A percentile compares a stretch with the other conserved stretches of the same genome.
Conservation (phyloP, 805 yeast genomes). For the Ogataea henricii region DNA sequence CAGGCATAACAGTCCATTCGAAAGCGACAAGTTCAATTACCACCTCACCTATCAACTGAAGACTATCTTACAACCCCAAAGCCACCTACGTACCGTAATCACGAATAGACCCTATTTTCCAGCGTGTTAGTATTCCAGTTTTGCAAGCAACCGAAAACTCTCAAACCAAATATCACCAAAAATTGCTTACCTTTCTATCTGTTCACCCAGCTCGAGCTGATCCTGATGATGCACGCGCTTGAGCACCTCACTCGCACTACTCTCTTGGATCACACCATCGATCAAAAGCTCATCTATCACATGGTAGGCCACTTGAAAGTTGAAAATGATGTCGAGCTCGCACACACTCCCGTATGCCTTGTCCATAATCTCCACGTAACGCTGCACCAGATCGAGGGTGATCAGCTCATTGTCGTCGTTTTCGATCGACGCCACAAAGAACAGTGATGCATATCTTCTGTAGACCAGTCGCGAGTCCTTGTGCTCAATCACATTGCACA, state of each 20-base stretch:
- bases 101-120: slow-evolving; percentile 6
- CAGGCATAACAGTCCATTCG: no score
- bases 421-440: slow-evolving; percentile 85
- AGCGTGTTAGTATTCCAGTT: slow-evolving; percentile 12
- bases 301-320: slow-evolving; percentile 91
- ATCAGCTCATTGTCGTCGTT: slow-evolving; percentile 82
- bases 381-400: slow-evolving; percentile 82
- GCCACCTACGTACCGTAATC: not conserved
- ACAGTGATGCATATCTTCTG: slow-evolving; percentile 89
- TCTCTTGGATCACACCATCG: slow-evolving; percentile 86
- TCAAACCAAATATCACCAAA: not conserved
- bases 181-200: slow-evolving; percentile 23
- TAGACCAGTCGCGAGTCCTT: slow-evolving; percentile 84
- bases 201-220: slow-evolving; percentile 57
- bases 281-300: slow-evolving; percentile 86
- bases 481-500: slow-evolving; percentile 93
- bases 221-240: slow-evolving; percentile 82
- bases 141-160: no score
- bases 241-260: slow-evolving; percentile 77
- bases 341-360: slow-evolving; percentile 93
- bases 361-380: slow-evolving; percentile 97
- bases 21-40: not conserved
- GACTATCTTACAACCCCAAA: not conserved
- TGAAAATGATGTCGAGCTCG: slow-evolving; percentile 94
- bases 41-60: not conserved